A percentile compares a stretch with the other conserved stretches of the same genome.
These are phyloP conservation scores for Amoebophrya sp. DNA, from an alignment of 169 alveolate genomes.

Conservation along the genomic window DNA sequence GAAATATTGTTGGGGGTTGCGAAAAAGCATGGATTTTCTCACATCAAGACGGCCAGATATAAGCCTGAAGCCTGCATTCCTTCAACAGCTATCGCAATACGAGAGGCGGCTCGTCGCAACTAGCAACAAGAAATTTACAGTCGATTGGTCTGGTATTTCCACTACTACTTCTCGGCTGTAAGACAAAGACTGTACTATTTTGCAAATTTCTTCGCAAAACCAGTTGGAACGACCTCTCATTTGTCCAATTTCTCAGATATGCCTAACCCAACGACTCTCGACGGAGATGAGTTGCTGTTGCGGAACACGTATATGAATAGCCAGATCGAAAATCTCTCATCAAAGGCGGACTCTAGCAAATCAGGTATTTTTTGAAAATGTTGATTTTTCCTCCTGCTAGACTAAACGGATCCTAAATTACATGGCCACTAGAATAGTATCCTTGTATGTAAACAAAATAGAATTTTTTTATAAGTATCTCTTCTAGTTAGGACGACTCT, in stretches of 20 bases:
- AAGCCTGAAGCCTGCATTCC: slow-evolving; percentile 62
- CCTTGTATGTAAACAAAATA: no score
- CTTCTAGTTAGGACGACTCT: no score
- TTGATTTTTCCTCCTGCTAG: not conserved
- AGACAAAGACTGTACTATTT: not conserved
- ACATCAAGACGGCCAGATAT: slow-evolving; percentile 66
- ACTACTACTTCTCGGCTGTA: not conserved
- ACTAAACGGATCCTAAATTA: not conserved
- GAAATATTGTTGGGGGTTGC: slow-evolving; percentile 64
- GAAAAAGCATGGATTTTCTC: slow-evolving; percentile 64
- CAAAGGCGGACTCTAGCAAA: not conserved
- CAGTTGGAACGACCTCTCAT: no score
- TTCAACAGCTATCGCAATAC: slow-evolving; percentile 57
- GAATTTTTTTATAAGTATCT: no score
- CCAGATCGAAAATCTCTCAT: slow-evolving; percentile 49
- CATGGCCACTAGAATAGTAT: no score
- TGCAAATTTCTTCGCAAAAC: not conserved
- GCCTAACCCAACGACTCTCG: no score
- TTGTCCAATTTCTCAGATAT: no score
- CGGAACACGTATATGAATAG: slow-evolving; percentile 67
- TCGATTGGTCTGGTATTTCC: slow-evolving; percentile 23
- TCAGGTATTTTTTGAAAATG: not conserved
- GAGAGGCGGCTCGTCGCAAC: slow-evolving; percentile 59
- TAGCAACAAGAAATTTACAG: slow-evolving; percentile 28
- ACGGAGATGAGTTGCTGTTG: slow-evolving; percentile 60